Base-by-base conservation (phyloP, 2,329 filamentous ascomycete species). In the Colletotrichum graminicola region DNA sequence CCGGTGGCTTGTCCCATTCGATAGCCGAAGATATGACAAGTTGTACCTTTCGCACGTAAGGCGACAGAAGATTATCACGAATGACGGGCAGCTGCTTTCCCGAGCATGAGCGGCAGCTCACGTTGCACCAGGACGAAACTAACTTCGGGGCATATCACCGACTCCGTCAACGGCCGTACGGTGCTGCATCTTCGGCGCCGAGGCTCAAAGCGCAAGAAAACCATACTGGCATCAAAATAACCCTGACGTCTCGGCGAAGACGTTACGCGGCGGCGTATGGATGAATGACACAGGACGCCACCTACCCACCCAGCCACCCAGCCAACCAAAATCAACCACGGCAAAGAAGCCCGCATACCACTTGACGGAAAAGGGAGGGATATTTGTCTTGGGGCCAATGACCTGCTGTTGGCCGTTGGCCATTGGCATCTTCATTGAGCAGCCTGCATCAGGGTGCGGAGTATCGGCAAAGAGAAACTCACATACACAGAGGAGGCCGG, bases 21-120 rank as follows among this genome's bases (percentile, higher is more conserved):
- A 26, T 41, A 29, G 29, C 34, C 7, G 45, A 36, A 36, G 34
- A 6, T 43, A 14, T 26, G 51, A 41, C 34, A 32, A 1, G 16
- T 43, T 43, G 11, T 43, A n/a, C 18, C 49, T 43, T 63, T 23
- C 49, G 41, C 21, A 55, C 47, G 39, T 52, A 51, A 41, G 32
- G 36, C 34, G 26, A 52, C n/a, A 29, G 57, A 32, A 41, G n/a
- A 26, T 45, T 18, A 16, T 29, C 18, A 16, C 21, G 18, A 16
- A 34, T 47, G 57, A 45, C 59, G 64, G 51, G 32, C 34, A 29
- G 32, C 34, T 61, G 45, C 62, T 66, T 49, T 60, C 23, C 32
- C 55, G 62, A 41, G 29, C 41, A 45, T 23, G 26, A 32, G 16
- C 29, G 45, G 41, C 26, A 52, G 43, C 36, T 67, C 29, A 57